Conservation (phyloP, 1,284 basidiomycete genomes). For the Trametes versicolor region DNA sequence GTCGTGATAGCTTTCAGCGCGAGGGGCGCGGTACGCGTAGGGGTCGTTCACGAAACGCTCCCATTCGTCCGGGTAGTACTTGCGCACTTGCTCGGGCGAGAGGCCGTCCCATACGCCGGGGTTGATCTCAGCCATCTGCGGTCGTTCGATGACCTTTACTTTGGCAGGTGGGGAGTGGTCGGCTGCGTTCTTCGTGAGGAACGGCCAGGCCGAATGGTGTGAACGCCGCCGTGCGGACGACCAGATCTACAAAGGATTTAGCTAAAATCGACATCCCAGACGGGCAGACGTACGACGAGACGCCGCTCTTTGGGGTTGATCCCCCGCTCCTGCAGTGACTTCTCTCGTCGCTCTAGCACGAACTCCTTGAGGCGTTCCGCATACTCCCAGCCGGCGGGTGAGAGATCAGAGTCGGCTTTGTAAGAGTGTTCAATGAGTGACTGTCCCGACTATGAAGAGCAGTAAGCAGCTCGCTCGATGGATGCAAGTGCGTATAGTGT, state of each 20-base stretch:
- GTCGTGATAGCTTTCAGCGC: slow-evolving; percentile 96
- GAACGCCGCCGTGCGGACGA: slow-evolving; percentile 93
- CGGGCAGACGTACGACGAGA: slow-evolving; percentile 68
- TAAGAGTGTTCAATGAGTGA: slow-evolving; percentile 98
- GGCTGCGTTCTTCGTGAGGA: slow-evolving; percentile 60
- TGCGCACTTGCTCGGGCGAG: slow-evolving; percentile 89
- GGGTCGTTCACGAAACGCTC: slow-evolving; percentile 92
- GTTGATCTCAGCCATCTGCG: slow-evolving; percentile 98
- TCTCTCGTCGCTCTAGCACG: slow-evolving; percentile 79
- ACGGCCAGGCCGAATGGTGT: slow-evolving; percentile 96
- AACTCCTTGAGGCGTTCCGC: slow-evolving; percentile 89
- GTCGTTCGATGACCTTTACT: slow-evolving; percentile 92
- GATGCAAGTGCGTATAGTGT: slow-evolving; percentile 40
- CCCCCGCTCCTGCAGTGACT: slow-evolving; percentile 74
- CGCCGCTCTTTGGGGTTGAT: slow-evolving; percentile 71
- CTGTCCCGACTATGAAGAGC: slow-evolving; percentile 78
- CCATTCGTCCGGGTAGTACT: slow-evolving; percentile 95
- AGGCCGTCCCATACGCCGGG: slow-evolving; percentile 97
- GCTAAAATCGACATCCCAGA: neutral
- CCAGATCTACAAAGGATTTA: slow-evolving; percentile 78
- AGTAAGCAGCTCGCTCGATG: neutral
- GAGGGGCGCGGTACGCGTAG: slow-evolving; percentile 91
- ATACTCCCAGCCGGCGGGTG: slow-evolving; percentile 95
- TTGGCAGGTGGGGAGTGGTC: slow-evolving; percentile 45
- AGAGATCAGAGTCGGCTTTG: slow-evolving; percentile 98